Percentiles rank a stretch among this genome's conserved stretches.
Conservation (phyloP, 805 yeast species). For the Lipomyces chichibuensis region DNA sequence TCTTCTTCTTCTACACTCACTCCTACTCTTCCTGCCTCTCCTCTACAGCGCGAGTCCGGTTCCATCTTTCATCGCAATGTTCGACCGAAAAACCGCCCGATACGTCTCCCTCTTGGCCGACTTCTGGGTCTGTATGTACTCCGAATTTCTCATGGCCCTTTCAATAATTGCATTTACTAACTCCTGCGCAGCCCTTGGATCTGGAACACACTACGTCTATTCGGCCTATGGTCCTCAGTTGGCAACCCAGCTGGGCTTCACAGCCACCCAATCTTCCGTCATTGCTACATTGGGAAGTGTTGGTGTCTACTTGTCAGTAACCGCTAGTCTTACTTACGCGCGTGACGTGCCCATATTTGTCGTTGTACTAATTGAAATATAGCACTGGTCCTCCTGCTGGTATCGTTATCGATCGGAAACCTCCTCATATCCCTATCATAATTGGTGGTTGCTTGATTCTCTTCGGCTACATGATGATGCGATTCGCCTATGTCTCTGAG, state of each 20-base stretch:
- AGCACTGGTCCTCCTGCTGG: conserved; percentile 71
- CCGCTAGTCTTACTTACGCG: conserved; percentile 28
- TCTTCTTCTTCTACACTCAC: background rate
- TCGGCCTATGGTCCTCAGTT: conserved; percentile 80
- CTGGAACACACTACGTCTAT: conserved; percentile 74
- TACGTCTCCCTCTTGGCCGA: conserved; percentile 31
- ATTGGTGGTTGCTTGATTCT: conserved; percentile 50
- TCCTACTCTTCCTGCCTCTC: background rate
- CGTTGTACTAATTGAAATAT: background rate
- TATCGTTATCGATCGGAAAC: conserved; percentile 60
- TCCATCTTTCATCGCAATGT: conserved; percentile 11
- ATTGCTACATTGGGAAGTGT: conserved; percentile 70
- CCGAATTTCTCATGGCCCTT: background rate
- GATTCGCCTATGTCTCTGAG: conserved; percentile 52
- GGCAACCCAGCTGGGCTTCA: conserved; percentile 58
- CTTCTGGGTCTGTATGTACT: conserved; percentile 33
- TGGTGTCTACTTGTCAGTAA: conserved; percentile 55
- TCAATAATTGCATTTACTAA: background rate
- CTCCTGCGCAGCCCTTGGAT: conserved; percentile 29
- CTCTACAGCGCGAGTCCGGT: background rate
- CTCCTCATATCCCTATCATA: conserved; percentile 58
- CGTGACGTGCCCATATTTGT: background rate
- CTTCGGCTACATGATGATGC: conserved; percentile 60
- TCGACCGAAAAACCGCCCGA: conserved; percentile 29
- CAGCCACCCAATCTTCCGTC: conserved; percentile 64